Conservation (phyloP, 179 eudicot genomes). For the Beta macrorhiza region DNA sequence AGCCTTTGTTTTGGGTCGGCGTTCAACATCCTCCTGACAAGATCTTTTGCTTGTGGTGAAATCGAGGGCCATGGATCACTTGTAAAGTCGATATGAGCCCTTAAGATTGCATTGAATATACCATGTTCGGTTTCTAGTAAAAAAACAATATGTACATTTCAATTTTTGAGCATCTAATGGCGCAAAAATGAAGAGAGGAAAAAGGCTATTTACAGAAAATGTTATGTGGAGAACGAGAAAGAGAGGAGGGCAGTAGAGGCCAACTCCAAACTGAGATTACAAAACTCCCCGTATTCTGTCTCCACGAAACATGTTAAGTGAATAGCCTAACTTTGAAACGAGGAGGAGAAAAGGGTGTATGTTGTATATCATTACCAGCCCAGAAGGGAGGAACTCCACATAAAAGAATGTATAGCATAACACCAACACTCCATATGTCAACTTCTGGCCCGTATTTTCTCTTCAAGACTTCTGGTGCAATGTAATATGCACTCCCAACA, state of each 20-base stretch:
- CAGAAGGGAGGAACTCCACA: conserved; percentile 76
- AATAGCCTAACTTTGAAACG: background rate
- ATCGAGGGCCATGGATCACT: conserved; percentile 76
- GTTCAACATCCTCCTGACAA: conserved; percentile 64
- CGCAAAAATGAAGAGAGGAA: background rate
- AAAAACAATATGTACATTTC: background rate
- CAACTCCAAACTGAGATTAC: no score
- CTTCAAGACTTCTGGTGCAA: conserved; percentile 65
- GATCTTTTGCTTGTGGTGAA: conserved; percentile 68
- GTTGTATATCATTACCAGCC: conserved; percentile 42
- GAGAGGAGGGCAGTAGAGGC: no score
- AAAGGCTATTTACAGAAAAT: background rate
- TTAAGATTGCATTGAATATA: conserved; percentile 70
- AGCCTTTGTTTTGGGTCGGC: conserved; percentile 72
- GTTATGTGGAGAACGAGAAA: no score
- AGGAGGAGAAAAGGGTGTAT: background rate
- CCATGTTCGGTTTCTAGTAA: conserved; percentile 73
- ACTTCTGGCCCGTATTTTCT: conserved; percentile 62
- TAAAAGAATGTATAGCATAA: conserved; percentile 52
- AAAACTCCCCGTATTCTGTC: background rate
- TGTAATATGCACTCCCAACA: conserved; percentile 64
- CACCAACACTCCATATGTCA: conserved; percentile 66
- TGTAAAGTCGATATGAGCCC: conserved; percentile 66
- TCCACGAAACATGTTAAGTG: background rate
- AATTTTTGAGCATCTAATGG: background rate